phyloP scores from a whole-genome alignment of 2,329 filamentous ascomycete genomes.

The Fusarium sp. region DNA sequence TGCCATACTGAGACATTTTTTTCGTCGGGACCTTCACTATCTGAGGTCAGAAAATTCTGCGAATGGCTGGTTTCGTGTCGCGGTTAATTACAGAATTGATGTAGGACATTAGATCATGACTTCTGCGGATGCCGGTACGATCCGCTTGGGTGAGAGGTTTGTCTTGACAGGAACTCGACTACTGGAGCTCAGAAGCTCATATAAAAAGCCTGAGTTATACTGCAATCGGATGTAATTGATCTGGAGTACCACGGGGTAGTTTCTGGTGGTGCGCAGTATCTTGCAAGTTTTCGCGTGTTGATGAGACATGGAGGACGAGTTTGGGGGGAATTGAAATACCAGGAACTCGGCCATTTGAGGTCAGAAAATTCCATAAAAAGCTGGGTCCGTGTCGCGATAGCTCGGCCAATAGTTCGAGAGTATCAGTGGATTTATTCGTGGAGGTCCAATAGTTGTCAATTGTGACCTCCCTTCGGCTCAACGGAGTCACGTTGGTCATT shows the following conservation, averaged over 20 bases:
- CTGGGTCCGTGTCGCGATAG: fast-evolving
- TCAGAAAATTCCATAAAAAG: neutral
- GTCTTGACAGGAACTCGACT: neutral
- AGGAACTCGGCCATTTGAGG: neutral
- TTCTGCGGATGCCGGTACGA: neutral
- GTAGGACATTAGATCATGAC: neutral
- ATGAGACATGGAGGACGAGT: neutral
- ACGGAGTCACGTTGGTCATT: neutral
- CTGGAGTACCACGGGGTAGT: fast-evolving
- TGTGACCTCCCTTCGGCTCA: neutral
- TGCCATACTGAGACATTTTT: neutral
- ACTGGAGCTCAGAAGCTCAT: neutral
- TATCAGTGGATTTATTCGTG: neutral
- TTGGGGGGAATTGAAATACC: neutral
- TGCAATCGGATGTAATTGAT: neutral
- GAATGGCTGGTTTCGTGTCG: neutral
- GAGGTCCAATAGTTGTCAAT: neutral
- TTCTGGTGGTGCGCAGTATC: neutral
- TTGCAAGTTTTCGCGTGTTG: neutral
- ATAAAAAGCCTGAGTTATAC: neutral
- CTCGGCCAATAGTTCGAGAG: fast-evolving
- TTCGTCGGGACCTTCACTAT: neutral
- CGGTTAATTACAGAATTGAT: neutral
- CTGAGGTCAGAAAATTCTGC: neutral
- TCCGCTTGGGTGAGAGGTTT: neutral